phyloP scores from a whole-genome alignment of 495 filamentous ascomycete species.

The Aspergillus sclerotioniger region DNA sequence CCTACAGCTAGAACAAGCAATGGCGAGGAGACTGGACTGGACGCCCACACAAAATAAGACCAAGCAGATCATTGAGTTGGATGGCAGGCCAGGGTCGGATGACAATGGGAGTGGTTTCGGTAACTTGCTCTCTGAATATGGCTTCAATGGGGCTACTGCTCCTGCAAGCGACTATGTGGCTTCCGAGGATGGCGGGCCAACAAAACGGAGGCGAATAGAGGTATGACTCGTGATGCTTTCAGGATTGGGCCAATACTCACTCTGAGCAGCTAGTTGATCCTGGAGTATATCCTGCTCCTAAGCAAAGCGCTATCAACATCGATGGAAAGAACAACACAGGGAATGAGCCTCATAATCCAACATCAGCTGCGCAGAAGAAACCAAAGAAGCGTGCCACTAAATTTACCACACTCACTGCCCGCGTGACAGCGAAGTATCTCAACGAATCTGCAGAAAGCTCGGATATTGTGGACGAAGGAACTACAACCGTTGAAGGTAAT shows the following conservation, averaged over 20 bases:
- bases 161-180: constrained; percentile 10
- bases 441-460: constrained; percentile 15
- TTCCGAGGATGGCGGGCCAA: constrained; percentile 25
- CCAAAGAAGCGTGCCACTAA: constrained; percentile 66
- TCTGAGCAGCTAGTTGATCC: constrained; percentile 30
- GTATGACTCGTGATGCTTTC: constrained; percentile 19
- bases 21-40: constrained; percentile 43
- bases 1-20: constrained; percentile 34
- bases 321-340: constrained; percentile 13
- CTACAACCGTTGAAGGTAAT: constrained; percentile 25
- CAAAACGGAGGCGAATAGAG: constrained; percentile 45
- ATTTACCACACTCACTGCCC: constrained; percentile 77
- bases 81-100: constrained; percentile 7
- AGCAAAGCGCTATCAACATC: constrained; percentile 9
- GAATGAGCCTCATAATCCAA: constrained; percentile 13
- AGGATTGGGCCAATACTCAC: constrained; percentile 3
- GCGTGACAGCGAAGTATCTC: constrained; percentile 75
- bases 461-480: constrained; percentile 12
- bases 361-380: constrained; percentile 37
- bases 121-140: constrained; percentile 32
- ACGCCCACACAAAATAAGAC: constrained; percentile 37
- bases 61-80: constrained; percentile 10
- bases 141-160: constrained; percentile 26
- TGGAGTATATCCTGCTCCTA: constrained; percentile 17
- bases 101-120: constrained; percentile 21